Base-by-base conservation (phyloP, 2,329 filamentous ascomycete species). In the Microsporum ferrugineum region DNA sequence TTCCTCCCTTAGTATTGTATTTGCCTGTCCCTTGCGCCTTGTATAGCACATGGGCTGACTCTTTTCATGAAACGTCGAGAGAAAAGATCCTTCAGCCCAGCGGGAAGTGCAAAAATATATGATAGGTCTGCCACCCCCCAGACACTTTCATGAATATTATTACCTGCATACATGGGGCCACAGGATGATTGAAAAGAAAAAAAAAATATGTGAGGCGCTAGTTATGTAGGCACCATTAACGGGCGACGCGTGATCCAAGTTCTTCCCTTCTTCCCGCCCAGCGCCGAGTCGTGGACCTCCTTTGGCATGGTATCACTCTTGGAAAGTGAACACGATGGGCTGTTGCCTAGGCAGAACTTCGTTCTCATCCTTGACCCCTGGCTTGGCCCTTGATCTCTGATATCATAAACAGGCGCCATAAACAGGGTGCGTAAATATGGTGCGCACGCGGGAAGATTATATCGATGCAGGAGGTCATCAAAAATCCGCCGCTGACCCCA, bases 141-240 rank as follows among this genome's bases (percentile, higher is more conserved):
- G 31, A 3, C 10, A n/a, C 31, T 31, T 55, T 55, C 5, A 23
- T 8, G 17, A 23, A 23, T 23, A 23, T 55, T 12, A 36, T 36
- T 55, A 55, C 51, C 12, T 55, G 51, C 51, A 55, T 55, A 31
- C 51, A 55, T 55, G 51, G 51, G 51, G 51, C 51, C 51, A 55
- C 51, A 55, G 51, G 51, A 55, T 55, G 17, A 23, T 23, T 23
- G 17, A 23, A 23, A 23, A 23, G 17, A 23, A 23, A 23, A 23
- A 23, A 31, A n/a, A 34, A 34, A 36, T 34, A 29, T 55, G 51
- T 36, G 51, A 55, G 51, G 17, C 51, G 51, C 51, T 55, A 55
- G 31, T 55, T 36, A 36, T 36, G 51, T 55, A 33, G 51, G 51
- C 51, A 55, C 51, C 51, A 55, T 31, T 31, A 55, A 55, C 23